Conservation (phyloP, 2,329 filamentous ascomycete genomes). For the Didymella lethalis region DNA sequence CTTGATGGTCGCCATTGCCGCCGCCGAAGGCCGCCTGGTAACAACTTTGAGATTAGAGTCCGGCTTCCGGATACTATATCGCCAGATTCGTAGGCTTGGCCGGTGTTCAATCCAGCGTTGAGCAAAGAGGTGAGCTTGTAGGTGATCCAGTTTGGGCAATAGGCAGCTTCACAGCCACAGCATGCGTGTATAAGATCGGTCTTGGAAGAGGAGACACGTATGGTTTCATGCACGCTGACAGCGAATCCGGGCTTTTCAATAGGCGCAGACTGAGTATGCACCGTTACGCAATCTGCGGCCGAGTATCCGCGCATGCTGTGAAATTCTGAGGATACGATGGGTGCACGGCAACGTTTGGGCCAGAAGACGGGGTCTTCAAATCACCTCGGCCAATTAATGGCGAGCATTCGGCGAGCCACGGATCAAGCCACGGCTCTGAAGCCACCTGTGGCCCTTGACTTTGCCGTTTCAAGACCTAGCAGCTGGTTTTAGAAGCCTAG, state of each 20-base stretch:
- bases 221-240: conserved; percentile 17
- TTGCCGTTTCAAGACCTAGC: conserved; percentile 5
- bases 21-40: conserved; percentile 12
- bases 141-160: conserved; percentile 22
- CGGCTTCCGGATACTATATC: conserved; percentile 19
- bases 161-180: conserved; percentile 12
- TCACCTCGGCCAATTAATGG: conserved; percentile 14
- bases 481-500: neutral
- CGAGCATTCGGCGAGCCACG: conserved; percentile 10
- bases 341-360: conserved; percentile 19
- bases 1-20: conserved; percentile 21
- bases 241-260: conserved; percentile 16
- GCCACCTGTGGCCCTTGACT: conserved; percentile 1
- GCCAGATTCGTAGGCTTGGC: conserved; percentile 21
- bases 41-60: conserved; percentile 12
- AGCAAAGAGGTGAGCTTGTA: conserved; percentile 21
- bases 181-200: conserved; percentile 11
- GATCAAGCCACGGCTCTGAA: conserved; percentile 3
- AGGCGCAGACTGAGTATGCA: conserved; percentile 9
- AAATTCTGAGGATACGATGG: conserved; percentile 17
- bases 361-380: conserved; percentile 11
- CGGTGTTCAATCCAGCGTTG: conserved; percentile 22
- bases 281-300: conserved; percentile 22
- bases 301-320: conserved; percentile 15
- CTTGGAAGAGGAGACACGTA: conserved; percentile 15